Base-by-base conservation (phyloP, 2,329 filamentous ascomycete genomes). In the Fonsecaea pedrosoi region DNA sequence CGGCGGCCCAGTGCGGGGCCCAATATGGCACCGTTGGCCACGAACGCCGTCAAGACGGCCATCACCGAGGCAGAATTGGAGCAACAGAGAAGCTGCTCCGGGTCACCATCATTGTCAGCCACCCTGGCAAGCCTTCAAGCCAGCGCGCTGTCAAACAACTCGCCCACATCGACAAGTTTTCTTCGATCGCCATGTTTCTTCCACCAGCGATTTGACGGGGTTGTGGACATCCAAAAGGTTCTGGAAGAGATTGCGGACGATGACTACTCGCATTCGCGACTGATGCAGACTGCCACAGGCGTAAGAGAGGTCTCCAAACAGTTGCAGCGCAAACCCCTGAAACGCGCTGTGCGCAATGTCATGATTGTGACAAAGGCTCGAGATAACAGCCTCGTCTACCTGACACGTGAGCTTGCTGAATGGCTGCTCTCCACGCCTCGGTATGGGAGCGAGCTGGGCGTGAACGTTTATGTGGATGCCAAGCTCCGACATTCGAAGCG, bases 311-410 rank as follows among this genome's bases (percentile, higher is more conserved):
- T 99, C 12, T 96, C 93, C 15, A 94, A 96, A 79, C 95, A 98
- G 80, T 85, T 99, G 66, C 94, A 97, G 81, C 89, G 94, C 64
- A 88, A 92, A 48, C 94, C 95, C 25, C 92, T 98, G 79, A 95
- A 92, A 80, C 90, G 94, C 72, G 94, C 94, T 10, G 94, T 99
- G 55, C 89, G 88, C 75, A 97, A 92, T 77, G 87, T 99, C 75
- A 98, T 99, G 95, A 97, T 99, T 75, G 92, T 99, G 71, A 99
- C 95, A 69, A 99, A 98, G 80, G 95, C 95, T 25, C 89, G 95
- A 70, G 95, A 99, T 81, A 98, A 99, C 76, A 89, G 92, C 73
- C 85, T 99, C 15, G 94, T 99, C 38, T 87, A 91, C 72, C 84
- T 97, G 72, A 99, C 95, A 1, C 87, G 92, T 66, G 93, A 99